Conservation (phyloP, 495 filamentous ascomycete species). For the Tuber melanosporum region DNA sequence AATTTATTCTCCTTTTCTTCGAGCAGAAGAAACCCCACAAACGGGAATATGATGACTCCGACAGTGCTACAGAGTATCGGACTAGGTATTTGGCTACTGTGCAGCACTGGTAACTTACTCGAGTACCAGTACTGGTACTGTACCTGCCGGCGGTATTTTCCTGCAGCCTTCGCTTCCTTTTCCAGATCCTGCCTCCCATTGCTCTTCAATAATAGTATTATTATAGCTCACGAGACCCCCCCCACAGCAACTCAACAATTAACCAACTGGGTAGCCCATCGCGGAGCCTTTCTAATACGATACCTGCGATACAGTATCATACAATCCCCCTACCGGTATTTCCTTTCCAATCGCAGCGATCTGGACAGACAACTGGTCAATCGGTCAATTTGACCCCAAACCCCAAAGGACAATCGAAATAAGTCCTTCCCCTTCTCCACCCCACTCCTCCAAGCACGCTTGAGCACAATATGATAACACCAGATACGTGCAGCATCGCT, state of each 20-base stretch:
- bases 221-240: not conserved
- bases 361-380: not conserved
- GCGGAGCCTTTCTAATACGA: not conserved
- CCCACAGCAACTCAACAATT: not conserved
- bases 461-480: not conserved
- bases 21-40: not conserved
- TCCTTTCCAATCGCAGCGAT: not conserved
- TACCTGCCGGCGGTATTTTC: not conserved
- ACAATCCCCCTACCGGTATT: not conserved
- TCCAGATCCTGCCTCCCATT: not conserved
- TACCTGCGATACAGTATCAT: not conserved
- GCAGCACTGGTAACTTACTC: not conserved
- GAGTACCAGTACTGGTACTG: too few species aligned
- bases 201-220: not conserved
- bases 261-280: not conserved
- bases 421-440: not conserved
- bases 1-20: slow-evolving; percentile 5
- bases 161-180: not conserved
- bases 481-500: not conserved
- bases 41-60: not conserved
- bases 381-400: not conserved
- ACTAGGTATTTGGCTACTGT: not conserved
- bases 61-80: not conserved
- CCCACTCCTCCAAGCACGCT: not conserved
- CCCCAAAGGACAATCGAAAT: not conserved